Percentiles rank a stretch among this genome's conserved stretches.
Evolutionary conservation across 1,284 basidiomycete genomes (phyloP).

Genomic region (Sanghuangporus baumii): DNA sequence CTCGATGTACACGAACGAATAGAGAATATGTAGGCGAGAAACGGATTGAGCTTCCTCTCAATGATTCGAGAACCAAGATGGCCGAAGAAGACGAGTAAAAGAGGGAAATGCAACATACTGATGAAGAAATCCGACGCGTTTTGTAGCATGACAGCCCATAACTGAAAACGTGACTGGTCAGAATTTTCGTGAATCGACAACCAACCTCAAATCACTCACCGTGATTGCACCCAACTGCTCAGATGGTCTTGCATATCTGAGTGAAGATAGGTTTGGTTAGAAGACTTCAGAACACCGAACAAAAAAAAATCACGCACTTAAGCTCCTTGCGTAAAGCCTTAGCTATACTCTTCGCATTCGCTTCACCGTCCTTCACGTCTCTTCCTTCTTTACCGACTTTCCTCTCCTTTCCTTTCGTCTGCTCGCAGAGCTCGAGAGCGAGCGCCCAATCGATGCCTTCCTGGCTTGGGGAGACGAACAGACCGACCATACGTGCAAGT

Average conservation of each 20-base stretch:
- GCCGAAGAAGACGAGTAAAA: not conserved
- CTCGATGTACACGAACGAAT: not conserved
- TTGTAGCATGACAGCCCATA: conserved; percentile 82
- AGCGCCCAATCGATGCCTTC: conserved; percentile 74
- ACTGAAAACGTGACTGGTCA: conserved; percentile 31
- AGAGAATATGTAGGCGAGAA: not conserved
- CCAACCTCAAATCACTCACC: conserved; percentile 33
- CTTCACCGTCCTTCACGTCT: conserved; percentile 53
- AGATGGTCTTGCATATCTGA: conserved; percentile 62
- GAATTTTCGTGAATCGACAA: not conserved
- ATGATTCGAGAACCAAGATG: not conserved
- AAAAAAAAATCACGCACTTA: conserved; percentile 42
- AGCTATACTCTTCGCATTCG: conserved; percentile 68
- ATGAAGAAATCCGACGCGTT: conserved; percentile 65
- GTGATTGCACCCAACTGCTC: conserved; percentile 67
- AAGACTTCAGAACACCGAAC: not conserved
- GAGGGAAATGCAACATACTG: conserved; percentile 13
- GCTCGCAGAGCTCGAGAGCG: conserved; percentile 73
- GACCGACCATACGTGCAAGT: conserved; percentile 67
- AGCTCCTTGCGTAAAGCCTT: conserved; percentile 70
- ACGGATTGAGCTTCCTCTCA: not conserved
- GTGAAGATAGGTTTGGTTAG: not conserved
- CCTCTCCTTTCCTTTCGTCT: conserved; percentile 56
- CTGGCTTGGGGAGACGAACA: conserved; percentile 45
- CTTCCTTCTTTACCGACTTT: not conserved